phyloP scores from a whole-genome alignment of 495 filamentous ascomycete species.

The Penicillium waksmanii region DNA sequence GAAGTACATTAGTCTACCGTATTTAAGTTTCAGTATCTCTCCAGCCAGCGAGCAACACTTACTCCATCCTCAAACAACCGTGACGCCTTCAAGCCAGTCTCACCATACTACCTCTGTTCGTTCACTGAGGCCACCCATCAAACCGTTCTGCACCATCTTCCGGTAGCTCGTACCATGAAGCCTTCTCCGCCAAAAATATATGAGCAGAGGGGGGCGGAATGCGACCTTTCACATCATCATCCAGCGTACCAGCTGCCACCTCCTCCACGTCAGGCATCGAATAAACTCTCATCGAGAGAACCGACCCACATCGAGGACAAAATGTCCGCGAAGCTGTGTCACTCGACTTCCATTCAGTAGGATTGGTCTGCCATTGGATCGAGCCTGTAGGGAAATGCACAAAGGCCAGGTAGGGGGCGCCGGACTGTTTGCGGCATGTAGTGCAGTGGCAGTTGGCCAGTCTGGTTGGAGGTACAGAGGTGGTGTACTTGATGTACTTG shows the following conservation, averaged over 20 bases:
- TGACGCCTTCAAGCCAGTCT: neutral
- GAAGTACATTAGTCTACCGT: no score
- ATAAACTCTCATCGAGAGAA: conserved; percentile 31
- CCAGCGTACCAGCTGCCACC: conserved; percentile 35
- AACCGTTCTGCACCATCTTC: conserved; percentile 29
- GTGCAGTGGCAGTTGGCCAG: conserved; percentile 37
- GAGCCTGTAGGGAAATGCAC: conserved; percentile 22
- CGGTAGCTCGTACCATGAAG: conserved; percentile 32
- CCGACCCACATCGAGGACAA: conserved; percentile 35
- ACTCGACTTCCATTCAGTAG: conserved; percentile 24
- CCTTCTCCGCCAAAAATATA: conserved; percentile 36
- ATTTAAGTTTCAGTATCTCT: no score
- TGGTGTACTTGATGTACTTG: conserved; percentile 27
- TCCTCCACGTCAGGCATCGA: conserved; percentile 10
- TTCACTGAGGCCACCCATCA: conserved; percentile 8
- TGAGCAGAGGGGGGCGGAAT: conserved; percentile 25
- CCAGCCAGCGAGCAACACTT: no score
- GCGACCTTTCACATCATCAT: conserved; percentile 19
- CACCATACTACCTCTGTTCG: neutral
- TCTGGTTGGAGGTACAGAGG: conserved; percentile 15
- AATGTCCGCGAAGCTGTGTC: conserved; percentile 30
- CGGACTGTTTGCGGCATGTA: conserved; percentile 34
- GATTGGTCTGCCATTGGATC: conserved; percentile 28
- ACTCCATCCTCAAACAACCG: neutral
- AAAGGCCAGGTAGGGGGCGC: conserved; percentile 35